Evolutionary conservation across 1,139 yeast species (phyloP), one percentile per base, ranked within the genome.

Genomic region (Magnusiomyces clavatus): DNA sequence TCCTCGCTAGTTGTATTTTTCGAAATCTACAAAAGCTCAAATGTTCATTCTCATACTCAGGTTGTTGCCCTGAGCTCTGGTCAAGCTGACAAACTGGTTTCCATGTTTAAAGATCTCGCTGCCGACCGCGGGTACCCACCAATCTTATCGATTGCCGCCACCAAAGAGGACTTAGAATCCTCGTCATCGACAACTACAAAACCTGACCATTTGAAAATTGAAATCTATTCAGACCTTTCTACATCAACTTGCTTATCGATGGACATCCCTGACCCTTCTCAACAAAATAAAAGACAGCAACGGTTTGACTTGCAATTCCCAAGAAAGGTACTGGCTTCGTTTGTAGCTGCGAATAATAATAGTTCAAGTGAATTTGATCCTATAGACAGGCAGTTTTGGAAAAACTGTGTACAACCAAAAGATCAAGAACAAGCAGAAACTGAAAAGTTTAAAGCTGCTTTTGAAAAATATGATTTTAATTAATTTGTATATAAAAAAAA

Each of bases 241-340:
- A 42, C 38, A 14, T 43, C 14, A 13, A 46, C 47, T 20, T 40
- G 50, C 3, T 41, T 43, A 38, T 47, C 42, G 40, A 38, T 47
- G 14, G 13, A 43, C n/a, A 16, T 19, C 3, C 36, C 46, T 6
- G n/a, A 38, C 24, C 36, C 6, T 31, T n/a, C 11, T 3, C 20
- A n/a, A 42, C 17, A 24, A 37, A 29, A 13, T 58, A 11, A 55
- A 58, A 58, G 17, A 35, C 54, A 13, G 52, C 55, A n/a, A 47
- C 51, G 54, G 19, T 60, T 86, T 10, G 95, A 87, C 64, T 67
- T 86, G 17, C 95, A 86, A 59, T 84, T 87, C 60, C 94, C 95
- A 2, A 74, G 96, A 63, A 74, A 88, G 60, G 89, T 85, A 0
- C 62, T 86, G 46, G 89, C 95, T 0, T 74, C 72, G 57, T 66